Evolutionary conservation across 1,139 yeast genomes (phyloP).

Genomic region (Chernovozyma aurita): DNA sequence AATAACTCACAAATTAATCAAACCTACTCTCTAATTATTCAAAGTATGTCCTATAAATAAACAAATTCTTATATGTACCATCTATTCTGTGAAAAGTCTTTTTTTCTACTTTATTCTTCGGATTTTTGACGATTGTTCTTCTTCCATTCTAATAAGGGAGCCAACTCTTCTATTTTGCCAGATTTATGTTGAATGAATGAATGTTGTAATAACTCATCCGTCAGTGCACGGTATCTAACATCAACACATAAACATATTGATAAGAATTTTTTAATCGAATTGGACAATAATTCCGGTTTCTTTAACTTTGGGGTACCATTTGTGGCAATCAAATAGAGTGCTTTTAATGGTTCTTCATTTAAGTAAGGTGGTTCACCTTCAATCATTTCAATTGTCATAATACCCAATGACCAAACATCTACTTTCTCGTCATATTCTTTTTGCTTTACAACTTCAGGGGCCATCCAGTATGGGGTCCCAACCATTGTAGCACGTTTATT

Average conservation of each 20-base stretch:
- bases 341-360: slow-evolving; percentile 78
- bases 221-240: slow-evolving; percentile 84
- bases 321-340: slow-evolving; percentile 78
- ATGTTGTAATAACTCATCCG: slow-evolving; percentile 82
- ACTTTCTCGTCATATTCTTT: slow-evolving; percentile 96
- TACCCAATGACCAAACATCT: slow-evolving; percentile 97
- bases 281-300: slow-evolving; percentile 74
- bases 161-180: slow-evolving; percentile 63
- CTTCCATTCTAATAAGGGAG: slow-evolving; percentile 71
- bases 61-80: too few relatives aligned
- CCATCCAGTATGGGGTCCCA: slow-evolving; percentile 99
- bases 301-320: slow-evolving; percentile 95
- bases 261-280: slow-evolving; percentile 79
- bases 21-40: too few relatives aligned
- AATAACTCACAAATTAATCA: too few relatives aligned
- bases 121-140: slow-evolving; percentile 12
- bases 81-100: too few relatives aligned
- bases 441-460: slow-evolving; percentile 96
- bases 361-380: slow-evolving; percentile 98
- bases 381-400: slow-evolving; percentile 97
- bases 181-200: slow-evolving; percentile 69
- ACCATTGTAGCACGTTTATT: slow-evolving; percentile 97
- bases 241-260: slow-evolving; percentile 94
- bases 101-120: too few relatives aligned
- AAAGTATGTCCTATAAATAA: too few relatives aligned